phyloP scores from a whole-genome alignment of 2,329 filamentous ascomycete species.

The Dichotomopilus funicola region DNA sequence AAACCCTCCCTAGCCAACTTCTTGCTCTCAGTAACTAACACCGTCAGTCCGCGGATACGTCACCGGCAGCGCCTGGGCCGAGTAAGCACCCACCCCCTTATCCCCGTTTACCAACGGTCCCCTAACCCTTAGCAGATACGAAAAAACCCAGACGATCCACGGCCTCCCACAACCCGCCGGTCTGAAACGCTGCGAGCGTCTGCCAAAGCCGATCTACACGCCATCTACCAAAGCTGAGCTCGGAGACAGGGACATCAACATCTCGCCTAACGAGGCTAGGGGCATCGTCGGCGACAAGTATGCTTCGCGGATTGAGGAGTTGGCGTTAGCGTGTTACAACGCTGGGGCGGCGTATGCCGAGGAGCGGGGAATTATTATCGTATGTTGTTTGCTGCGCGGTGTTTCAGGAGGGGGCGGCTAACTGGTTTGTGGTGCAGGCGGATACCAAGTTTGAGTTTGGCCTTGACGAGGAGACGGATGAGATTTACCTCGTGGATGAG shows the following conservation, averaged over 20 bases:
- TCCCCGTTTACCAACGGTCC: neutral
- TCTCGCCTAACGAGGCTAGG: slow-evolving; percentile 59
- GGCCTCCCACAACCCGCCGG: slow-evolving; percentile 64
- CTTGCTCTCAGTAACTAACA: neutral
- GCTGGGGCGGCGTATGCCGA: slow-evolving; percentile 57
- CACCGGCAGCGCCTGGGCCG: slow-evolving; percentile 76
- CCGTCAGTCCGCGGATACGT: slow-evolving; percentile 80
- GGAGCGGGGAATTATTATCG: slow-evolving; percentile 63
- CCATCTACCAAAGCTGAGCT: slow-evolving; percentile 79
- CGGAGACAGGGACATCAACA: slow-evolving; percentile 79
- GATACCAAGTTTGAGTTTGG: slow-evolving; percentile 60
- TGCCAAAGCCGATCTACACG: slow-evolving; percentile 64
- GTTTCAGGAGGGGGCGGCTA: neutral
- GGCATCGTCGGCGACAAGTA: slow-evolving; percentile 59
- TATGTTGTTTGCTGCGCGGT: neutral
- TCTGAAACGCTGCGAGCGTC: slow-evolving; percentile 61
- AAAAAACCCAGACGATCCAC: slow-evolving; percentile 68
- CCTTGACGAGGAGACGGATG: slow-evolving; percentile 55
- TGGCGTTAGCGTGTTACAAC: slow-evolving; percentile 58
- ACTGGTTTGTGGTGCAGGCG: slow-evolving; percentile 32
- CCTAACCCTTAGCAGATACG: slow-evolving; percentile 35
- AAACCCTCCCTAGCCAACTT: neutral
- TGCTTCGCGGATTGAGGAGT: slow-evolving; percentile 57
- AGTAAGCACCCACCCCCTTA: slow-evolving; percentile 32
- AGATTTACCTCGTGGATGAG: slow-evolving; percentile 74